Evolutionary conservation across 805 yeast genomes (phyloP).

Genomic region (Lipomyces kockii): DNA sequence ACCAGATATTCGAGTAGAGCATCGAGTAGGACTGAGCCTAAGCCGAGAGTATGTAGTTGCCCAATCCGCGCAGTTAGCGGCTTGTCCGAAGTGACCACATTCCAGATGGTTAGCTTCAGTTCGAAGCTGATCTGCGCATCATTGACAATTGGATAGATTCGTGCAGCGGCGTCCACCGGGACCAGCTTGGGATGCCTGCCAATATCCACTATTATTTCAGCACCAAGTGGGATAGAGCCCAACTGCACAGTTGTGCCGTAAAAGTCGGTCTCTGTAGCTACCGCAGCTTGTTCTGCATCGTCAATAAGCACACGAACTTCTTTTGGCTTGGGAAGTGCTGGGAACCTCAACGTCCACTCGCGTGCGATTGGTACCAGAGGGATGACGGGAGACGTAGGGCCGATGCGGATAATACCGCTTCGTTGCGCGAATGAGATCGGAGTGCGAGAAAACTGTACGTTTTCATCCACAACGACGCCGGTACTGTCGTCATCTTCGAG

Average conservation of each 20-base stretch:
- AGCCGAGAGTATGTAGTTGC: conserved; percentile 1
- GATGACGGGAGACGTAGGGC: neutral
- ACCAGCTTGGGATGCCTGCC: conserved; percentile 5
- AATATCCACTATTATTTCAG: neutral
- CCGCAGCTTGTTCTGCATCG: neutral
- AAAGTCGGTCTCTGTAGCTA: neutral
- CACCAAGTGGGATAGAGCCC: neutral
- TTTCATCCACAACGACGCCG: neutral
- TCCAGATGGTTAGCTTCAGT: neutral
- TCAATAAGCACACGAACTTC: neutral
- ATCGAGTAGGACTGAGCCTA: neutral
- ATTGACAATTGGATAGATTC: conserved; percentile 6
- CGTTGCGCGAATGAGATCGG: conserved; percentile 1
- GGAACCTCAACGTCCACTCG: conserved; percentile 1
- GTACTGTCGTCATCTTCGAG: conserved; percentile 7
- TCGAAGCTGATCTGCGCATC: conserved; percentile 7
- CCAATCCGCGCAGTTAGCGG: conserved; percentile 1
- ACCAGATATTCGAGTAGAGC: conserved; percentile 4
- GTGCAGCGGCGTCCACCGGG: neutral
- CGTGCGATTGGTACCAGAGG: neutral
- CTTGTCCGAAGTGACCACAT: neutral
- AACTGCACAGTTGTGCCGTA: neutral
- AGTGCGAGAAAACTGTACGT: conserved; percentile 4
- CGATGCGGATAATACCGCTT: conserved; percentile 5
- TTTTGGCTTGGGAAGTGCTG: conserved; percentile 6